Conservation (phyloP, 2,329 filamentous ascomycete genomes). For the Aureobasidium lini region DNA sequence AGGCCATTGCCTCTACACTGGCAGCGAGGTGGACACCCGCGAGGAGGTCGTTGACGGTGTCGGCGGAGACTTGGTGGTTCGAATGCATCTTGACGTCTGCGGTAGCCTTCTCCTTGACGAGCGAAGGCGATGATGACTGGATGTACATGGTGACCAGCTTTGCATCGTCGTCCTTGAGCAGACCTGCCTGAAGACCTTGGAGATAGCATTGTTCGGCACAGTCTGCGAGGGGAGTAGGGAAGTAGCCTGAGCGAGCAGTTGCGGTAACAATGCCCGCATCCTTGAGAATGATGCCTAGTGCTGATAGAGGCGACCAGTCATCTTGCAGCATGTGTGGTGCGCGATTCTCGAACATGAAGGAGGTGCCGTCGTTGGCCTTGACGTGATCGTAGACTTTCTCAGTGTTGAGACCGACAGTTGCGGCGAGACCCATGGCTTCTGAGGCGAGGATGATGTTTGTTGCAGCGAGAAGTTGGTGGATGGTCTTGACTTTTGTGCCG, state of each 20-base stretch:
- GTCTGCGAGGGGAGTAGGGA: constrained; percentile 54
- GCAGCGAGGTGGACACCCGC: constrained; percentile 43
- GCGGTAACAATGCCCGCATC: constrained; percentile 58
- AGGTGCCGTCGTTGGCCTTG: constrained; percentile 32
- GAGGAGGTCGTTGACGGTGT: constrained; percentile 34
- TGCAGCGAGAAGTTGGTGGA: constrained; percentile 52
- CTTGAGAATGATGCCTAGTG: constrained; percentile 42
- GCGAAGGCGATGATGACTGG: constrained; percentile 24
- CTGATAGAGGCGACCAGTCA: constrained; percentile 40
- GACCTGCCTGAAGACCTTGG: constrained; percentile 51
- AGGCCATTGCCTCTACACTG: constrained; percentile 41
- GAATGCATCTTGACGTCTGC: constrained; percentile 32
- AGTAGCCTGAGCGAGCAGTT: constrained; percentile 50
- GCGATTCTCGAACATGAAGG: constrained; percentile 53
- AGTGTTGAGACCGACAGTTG: constrained; percentile 46
- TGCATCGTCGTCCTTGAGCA: constrained; percentile 47
- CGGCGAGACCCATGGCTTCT: constrained; percentile 51
- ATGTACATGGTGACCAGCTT: constrained; percentile 49
- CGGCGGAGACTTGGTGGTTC: constrained; percentile 28
- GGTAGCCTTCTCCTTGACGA: constrained; percentile 27
- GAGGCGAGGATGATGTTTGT: constrained; percentile 50
- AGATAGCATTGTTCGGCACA: constrained; percentile 60
- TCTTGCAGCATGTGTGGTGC: constrained; percentile 46
- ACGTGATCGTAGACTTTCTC: constrained; percentile 43
- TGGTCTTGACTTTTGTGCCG: constrained; percentile 51